Base-by-base conservation (phyloP, 2,329 filamentous ascomycete genomes). In the Penicillium sp. region DNA sequence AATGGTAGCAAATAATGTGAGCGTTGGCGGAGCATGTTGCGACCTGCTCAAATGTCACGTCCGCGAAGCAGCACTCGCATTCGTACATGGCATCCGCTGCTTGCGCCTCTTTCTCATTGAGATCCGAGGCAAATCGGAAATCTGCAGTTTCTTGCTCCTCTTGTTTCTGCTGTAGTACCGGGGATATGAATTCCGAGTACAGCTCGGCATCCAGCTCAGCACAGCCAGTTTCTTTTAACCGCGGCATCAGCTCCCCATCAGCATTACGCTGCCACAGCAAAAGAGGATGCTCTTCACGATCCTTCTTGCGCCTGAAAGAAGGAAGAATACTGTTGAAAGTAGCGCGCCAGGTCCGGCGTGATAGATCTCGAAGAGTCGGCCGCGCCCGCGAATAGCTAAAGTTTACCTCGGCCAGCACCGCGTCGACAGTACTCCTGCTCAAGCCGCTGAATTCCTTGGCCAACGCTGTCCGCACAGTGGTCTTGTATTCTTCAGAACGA, bases 1-100 rank as follows among this genome's bases (percentile, higher is more conserved):
- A 96, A 30, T 77, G 77, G 64, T 89, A 64, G 46, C 70, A 73
- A 23, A 71, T 68, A n/a, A 68, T 51, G 52, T 73, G 70, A 15
- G 51, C 53, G 32, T 57, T 54, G 8, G 55, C 53, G 10, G 68
- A 69, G 48, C 70, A 73, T 7, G 64, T 60, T 12, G 67, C 62
- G 29, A 71, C 65, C 44, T 70, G 64, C 53, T 73, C 70, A 38
- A 72, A 72, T 2, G 68, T 60, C 31, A 66, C 61, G 39, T 72
- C 68, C 20, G 63, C 60, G 30, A 71, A 61, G 51, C 70, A 73
- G 48, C 69, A 70, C 46, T 70, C 64, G 46, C 70, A 73, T 44
- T 73, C 70, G 39, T 68, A 72, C 4, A 71, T 35, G 3, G 68
- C 63, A 30, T 62, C 57, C 1, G 54, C 62, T 12, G 57, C 57